Percentiles rank a stretch among this genome's conserved stretches.
phyloP scores from a whole-genome alignment of 2,329 filamentous ascomycete species.

The Colletotrichum chlorophyti region DNA sequence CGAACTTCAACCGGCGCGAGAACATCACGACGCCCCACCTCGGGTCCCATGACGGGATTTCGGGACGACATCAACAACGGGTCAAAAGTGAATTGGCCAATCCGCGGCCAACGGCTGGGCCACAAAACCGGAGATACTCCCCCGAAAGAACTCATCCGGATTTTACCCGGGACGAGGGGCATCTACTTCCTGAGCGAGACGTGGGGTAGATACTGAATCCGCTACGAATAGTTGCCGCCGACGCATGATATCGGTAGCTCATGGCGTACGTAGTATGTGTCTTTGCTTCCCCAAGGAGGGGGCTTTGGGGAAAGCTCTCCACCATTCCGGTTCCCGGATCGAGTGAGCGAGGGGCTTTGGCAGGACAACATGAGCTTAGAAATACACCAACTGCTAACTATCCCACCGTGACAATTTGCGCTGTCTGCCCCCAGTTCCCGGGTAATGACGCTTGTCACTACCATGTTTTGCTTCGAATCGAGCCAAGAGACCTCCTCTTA shows the following conservation, averaged over 20 bases:
- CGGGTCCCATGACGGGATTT: conserved; percentile 16
- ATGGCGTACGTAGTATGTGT: no score
- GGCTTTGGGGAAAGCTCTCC: neutral
- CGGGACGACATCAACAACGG: conserved; percentile 24
- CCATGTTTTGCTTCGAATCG: no score
- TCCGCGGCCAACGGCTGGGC: conserved; percentile 1
- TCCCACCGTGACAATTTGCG: conserved; percentile 2
- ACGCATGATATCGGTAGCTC: no score
- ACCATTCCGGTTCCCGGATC: neutral
- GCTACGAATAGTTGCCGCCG: neutral
- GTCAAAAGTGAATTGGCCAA: conserved; percentile 8
- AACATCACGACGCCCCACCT: neutral
- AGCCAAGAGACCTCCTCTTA: no score
- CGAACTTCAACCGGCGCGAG: conserved; percentile 11
- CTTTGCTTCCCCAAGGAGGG: no score
- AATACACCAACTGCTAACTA: neutral
- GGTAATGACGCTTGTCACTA: neutral
- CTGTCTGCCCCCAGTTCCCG: neutral
- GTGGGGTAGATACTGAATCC: conserved; percentile 21
- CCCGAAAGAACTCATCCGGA: neutral
- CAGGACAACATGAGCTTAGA: neutral
- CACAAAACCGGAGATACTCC: neutral
- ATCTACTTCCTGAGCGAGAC: conserved; percentile 1
- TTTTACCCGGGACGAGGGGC: conserved; percentile 20
- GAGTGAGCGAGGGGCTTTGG: neutral